Evolutionary conservation across 2,329 filamentous ascomycete species (phyloP), one percentile per base, ranked within the genome.

Genomic region (Daldinia sp.): DNA sequence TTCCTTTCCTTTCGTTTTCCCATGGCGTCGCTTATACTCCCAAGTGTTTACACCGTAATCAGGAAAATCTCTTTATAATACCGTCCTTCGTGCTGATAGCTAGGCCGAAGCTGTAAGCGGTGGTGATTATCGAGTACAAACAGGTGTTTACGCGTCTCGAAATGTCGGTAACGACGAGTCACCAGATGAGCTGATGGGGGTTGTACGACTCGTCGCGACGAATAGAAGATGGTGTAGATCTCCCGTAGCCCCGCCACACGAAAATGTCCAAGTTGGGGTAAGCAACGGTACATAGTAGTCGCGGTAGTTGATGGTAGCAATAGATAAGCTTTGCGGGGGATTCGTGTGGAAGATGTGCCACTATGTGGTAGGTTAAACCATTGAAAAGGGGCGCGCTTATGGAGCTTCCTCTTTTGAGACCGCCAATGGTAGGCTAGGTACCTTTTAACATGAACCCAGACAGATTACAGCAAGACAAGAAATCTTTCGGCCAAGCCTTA

Each of bases 371-470:
- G 9, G 19, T 3, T 27, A 23, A 25, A 8, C 9, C 4, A 11
- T 29, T n/a, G 11, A 43, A 43, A 25, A 21, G 30, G 27, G n/a
- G n/a, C n/a, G 21, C 27, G 27, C 25, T 48, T 10, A 21, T 54
- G 13, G 48, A 58, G 30, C 53, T 64, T 64, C 62, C 57, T 58
- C 35, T 64, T 64, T 55, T 8, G 58, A 50, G 53, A 55, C 62
- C 41, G 49, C 21, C 34, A 49, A 41, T 39, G 57, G 27, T 43
- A 49, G 7, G 35, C 30, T 34, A 25, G n/a, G n/a, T n/a, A n/a
- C n/a, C 30, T 4, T 52, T 45, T 11, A 21, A 10, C 17, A 39
- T 39, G 21, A 47, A 27, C 13, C 37, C 37, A 43, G 47, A n/a
- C n/a, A n/a, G n/a, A n/a, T n/a, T n/a, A n/a, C n/a, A n/a, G n/a